Base-by-base conservation (phyloP, 257 asterid species). In the Solanum ahanhuiri region DNA sequence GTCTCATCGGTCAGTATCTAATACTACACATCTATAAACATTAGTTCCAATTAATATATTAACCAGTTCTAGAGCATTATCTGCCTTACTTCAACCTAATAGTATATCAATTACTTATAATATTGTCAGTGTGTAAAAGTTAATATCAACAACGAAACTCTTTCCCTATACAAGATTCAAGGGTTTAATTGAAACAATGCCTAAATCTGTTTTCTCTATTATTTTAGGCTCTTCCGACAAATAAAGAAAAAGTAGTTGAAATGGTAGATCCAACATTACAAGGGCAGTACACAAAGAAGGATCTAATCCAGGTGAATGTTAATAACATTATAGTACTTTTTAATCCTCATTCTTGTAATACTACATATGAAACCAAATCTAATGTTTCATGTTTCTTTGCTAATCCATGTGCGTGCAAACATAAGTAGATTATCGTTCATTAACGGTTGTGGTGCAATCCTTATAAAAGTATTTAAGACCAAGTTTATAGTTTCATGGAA, bases 401-500 rank as follows among this genome's bases (percentile, higher is more conserved):
- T 69, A 69, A 41, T 83, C 64, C 89, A 95, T 94, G 98, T 95
- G 98, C 20, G 93, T 95, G 51, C 98, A 95, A 75, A 88, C 94
- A 6, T 97, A 95, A 91, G 94, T 98, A 10, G 98, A 94, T 77
- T 95, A 94, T 71, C 91, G 97, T 28, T 98, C 98, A 17, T 81
- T 95, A 91, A 94, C 98, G 2, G 98, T 94, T 81, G 98, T 94
- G 1, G 98, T 93, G 70, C 98, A 95, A 77, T 95, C 98, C 12
- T 41, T 41, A 41, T 41, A 10, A 41, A 41, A 41, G 48, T 41
- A 41, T 41, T 41, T 41, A 41, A 41, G 12, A 41, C 48, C 48
- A 41, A 41, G 48, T 41, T 41, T 41, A 41, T 41, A 41, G 48
- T 41, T 41, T 41, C 48, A 41, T 41, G 48, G 48, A 41, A 41